phyloP scores from a whole-genome alignment of 208 protist genomes.

The Borovskyia barvae region DNA sequence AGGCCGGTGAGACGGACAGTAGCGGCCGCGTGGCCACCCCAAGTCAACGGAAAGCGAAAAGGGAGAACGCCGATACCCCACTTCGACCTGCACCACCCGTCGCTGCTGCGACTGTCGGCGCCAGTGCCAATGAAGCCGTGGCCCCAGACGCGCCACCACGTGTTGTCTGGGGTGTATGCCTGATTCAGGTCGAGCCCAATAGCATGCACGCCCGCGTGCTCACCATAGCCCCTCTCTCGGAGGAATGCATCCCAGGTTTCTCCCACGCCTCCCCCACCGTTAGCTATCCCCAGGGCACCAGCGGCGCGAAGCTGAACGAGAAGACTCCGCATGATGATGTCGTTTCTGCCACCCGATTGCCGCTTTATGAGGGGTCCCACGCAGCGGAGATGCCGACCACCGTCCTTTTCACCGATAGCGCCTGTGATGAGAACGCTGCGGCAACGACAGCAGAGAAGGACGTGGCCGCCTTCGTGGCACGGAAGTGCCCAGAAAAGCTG shows the following conservation, averaged over 20 bases:
- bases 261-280: too few species aligned
- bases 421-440: not conserved
- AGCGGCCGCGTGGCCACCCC: not conserved
- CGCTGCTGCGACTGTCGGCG: not conserved
- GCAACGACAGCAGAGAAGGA: slow-evolving; percentile 19
- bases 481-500: slow-evolving; percentile 62
- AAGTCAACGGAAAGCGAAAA: too few species aligned
- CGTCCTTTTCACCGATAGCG: too few species aligned
- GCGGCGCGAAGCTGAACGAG: too few species aligned
- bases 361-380: too few species aligned
- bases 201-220: slow-evolving; percentile 27
- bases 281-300: too few species aligned
- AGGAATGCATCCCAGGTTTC: not conserved
- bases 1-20: slow-evolving; percentile 2
- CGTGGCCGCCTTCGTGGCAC: slow-evolving; percentile 34
- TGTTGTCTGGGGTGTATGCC: slow-evolving; percentile 22
- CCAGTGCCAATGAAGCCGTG: too few species aligned
- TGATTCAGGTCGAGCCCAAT: slow-evolving; percentile 25
- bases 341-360: too few species aligned
- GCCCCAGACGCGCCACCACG: not conserved
- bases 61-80: not conserved
- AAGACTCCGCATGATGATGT: too few species aligned
- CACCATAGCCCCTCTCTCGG: slow-evolving; percentile 21
- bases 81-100: not conserved
- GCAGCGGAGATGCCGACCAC: not conserved